Percentiles rank a stretch among this genome's conserved stretches.
phyloP scores from a whole-genome alignment of 2,329 filamentous ascomycete species.

The Coniochaeta sp. region DNA sequence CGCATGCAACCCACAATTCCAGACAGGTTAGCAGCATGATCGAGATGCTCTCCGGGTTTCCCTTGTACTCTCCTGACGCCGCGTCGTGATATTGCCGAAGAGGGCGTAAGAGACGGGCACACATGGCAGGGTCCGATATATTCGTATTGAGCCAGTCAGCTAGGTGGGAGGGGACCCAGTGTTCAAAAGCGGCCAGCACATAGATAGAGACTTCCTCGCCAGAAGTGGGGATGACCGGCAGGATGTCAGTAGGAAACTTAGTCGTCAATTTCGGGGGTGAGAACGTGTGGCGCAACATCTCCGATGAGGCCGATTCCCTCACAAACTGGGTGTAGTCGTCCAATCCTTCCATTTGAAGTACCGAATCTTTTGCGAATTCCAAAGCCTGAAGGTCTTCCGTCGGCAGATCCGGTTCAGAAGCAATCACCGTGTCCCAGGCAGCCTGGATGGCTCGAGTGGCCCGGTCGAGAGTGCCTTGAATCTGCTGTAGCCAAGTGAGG shows the following conservation, averaged over 20 bases:
- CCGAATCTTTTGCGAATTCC: conserved; percentile 13
- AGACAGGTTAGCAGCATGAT: conserved; percentile 47
- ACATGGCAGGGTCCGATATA: conserved; percentile 16
- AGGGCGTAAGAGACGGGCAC: conserved; percentile 17
- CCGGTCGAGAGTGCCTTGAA: conserved; percentile 6
- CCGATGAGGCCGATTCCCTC: neutral
- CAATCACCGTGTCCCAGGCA: neutral
- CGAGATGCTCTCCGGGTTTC: conserved; percentile 39
- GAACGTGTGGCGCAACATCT: neutral
- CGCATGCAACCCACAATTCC: conserved; percentile 53
- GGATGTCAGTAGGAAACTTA: neutral
- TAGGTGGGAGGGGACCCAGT: conserved; percentile 37
- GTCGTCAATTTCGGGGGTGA: neutral
- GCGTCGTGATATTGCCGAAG: conserved; percentile 25
- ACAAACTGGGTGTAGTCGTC: conserved; percentile 5
- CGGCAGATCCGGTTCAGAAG: neutral
- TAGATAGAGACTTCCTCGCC: conserved; percentile 13
- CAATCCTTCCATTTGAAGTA: conserved; percentile 7
- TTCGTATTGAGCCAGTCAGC: conserved; percentile 28
- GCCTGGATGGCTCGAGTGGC: neutral
- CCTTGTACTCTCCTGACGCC: conserved; percentile 24
- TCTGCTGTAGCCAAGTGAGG: neutral
- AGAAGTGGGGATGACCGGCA: conserved; percentile 5
- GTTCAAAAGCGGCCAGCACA: conserved; percentile 34
- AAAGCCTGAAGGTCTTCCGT: conserved; percentile 1